Evolutionary conservation across 805 yeast species (phyloP), one percentile per base, ranked within the genome.

Genomic region (Metschnikowia lachancei): DNA sequence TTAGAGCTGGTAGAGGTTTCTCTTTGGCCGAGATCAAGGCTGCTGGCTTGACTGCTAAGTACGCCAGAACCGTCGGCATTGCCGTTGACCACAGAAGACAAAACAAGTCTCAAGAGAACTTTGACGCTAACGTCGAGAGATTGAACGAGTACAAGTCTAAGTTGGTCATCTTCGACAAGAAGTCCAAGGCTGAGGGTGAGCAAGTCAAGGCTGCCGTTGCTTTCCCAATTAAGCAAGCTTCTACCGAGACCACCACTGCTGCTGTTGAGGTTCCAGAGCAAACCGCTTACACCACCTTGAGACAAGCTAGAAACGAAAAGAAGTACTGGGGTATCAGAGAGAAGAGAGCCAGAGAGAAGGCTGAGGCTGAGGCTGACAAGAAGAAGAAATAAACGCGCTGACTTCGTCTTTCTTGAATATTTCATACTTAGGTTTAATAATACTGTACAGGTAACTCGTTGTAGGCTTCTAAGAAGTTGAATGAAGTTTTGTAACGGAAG

Each of bases 1-100:
- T 91, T 64, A 90, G 99, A 83, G 95, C 96, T 66, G 99, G 99
- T 79, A 90, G 94, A 81, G 99, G 99, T 75, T 94, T 94, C 88
- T 81, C 98, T 65, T 81, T 91, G 62, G 95, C 95, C 74, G 99
- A 94, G 85, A 76, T 94, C 69, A 92, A 92, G 83, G 97, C 97
- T 72, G 97, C 88, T 72, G 97, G 96, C 70, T 82, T 88, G 68
- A 77, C 90, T 61, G 67, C 75, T 52, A 87, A 90, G 76, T 89
- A 88, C 80, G 99, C 99, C 72, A 90, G 96, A 85, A 86, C 98
- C 69, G 76, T 94, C 66, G 99, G 99, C 77, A 88, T 94, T 69
- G 89, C 99, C 65, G 98, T 92, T 70, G 99, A 94, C 82, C 96
- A 88, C 92, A 92, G 99, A 84, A 91, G 99, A 81, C 92, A 85